Conservation (phyloP, 1,284 basidiomycete genomes). For the Microbotryomycetes sp. region DNA sequence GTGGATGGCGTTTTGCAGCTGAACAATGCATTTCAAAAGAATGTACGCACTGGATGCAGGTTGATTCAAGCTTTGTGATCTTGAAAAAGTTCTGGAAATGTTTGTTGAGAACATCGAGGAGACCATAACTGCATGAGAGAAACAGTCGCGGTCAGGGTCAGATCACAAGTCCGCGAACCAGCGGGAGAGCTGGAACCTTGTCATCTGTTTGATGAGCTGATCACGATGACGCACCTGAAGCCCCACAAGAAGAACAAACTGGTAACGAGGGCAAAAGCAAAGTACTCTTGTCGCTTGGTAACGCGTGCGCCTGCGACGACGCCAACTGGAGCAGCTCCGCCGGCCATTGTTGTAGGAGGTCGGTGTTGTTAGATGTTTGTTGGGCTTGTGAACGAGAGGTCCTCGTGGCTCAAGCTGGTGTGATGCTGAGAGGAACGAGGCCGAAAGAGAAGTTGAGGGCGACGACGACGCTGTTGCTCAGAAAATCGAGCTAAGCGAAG, state of each 20-base stretch:
- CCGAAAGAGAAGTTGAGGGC: too few species aligned
- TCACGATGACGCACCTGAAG: conserved; percentile 31
- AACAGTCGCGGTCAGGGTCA: not conserved
- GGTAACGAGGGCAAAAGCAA: conserved; percentile 64
- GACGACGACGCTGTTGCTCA: too few species aligned
- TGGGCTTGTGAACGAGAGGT: too few species aligned
- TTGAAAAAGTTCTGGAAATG: conserved; percentile 62
- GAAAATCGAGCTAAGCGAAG: too few species aligned
- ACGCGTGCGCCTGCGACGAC: conserved; percentile 9
- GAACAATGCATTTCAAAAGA: too few species aligned
- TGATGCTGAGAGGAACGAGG: not conserved
- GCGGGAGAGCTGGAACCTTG: conserved; percentile 73
- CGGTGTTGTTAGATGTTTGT: not conserved
- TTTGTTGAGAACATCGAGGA: conserved; percentile 67
- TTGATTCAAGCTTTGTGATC: conserved; percentile 71
- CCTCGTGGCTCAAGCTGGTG: not conserved
- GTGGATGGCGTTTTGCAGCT: too few species aligned
- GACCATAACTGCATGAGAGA: conserved; percentile 46
- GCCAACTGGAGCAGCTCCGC: conserved; percentile 9
- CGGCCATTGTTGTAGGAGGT: conserved; percentile 17
- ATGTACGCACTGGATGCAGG: conserved; percentile 57
- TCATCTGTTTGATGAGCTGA: conserved; percentile 35
- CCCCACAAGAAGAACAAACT: conserved; percentile 73
- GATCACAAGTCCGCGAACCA: too few species aligned
- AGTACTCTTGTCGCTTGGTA: conserved; percentile 34